Evolutionary conservation across 441 rosid genomes (phyloP), one percentile per base, ranked within the genome.

Genomic region (Gossypium armourianum): DNA sequence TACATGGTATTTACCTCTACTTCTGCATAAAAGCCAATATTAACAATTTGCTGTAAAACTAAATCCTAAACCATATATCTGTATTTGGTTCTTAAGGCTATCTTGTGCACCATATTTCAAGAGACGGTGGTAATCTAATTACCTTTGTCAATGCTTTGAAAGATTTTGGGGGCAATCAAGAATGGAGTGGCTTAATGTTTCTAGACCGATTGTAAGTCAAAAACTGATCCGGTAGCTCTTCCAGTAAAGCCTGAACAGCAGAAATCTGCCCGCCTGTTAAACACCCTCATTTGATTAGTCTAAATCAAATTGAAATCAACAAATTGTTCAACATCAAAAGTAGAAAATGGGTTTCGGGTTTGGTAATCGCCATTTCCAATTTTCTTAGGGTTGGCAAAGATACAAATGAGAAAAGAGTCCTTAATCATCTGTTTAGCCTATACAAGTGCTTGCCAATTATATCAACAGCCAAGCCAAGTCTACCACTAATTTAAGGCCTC

Each of bases 211-310:
- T 77, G 78, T 87, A 90, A 4, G 77, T 76, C 81, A 92, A 60
- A 76, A 92, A 90, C 83, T 92, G 97, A 17, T 85, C 86, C 2
- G 97, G 97, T 69, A 90, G 81, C 82, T 88, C 96, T 80, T 86
- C 95, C 55, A 91, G 66, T 24, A 88, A 89, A 62, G 88, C 84
- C 62, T 92, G 91, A 40, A 88, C 91, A 15, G 82, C 83, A 6
- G 92, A 86, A 3, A 87, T 72, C 73, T 53, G 82, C 43, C 94
- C 91, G 72, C 89, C 92, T 90, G 85, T 67, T 17, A 57, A 72
- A 47, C 19, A 56, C 52, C 49, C 29, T 5, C 19, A 5, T 9
- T 47, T 6, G 3, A 0, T 74, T 24, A 74, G 9, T 12, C 5
- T 16, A 4, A 1, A 13, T 3, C 12, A 10, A 0, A 7, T 17